phyloP scores from a whole-genome alignment of 2,329 filamentous ascomycete species.

The Torrubiellomyces zombiae region DNA sequence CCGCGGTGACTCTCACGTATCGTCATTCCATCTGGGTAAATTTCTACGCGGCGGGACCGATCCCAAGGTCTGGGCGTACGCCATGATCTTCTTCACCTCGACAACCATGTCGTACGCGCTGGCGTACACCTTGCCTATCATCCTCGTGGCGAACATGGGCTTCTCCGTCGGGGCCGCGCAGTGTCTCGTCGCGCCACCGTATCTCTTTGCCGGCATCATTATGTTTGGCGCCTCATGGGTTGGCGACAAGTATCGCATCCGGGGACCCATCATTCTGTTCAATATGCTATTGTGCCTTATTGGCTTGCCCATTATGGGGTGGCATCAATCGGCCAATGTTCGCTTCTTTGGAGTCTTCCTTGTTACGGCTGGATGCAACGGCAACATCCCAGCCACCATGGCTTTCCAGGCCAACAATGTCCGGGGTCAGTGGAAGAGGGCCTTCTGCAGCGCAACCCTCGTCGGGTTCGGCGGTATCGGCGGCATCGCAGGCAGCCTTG shows the following conservation, averaged over 20 bases:
- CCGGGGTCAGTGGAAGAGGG: slow-evolving; percentile 76
- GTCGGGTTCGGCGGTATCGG: slow-evolving; percentile 65
- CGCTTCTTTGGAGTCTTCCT: slow-evolving; percentile 65
- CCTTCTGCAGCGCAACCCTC: slow-evolving; percentile 58
- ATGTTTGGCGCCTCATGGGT: slow-evolving; percentile 44
- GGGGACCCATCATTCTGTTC: slow-evolving; percentile 48
- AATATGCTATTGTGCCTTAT: slow-evolving; percentile 52
- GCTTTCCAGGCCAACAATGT: slow-evolving; percentile 81
- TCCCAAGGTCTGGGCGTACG: slow-evolving; percentile 46
- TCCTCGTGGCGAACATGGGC: slow-evolving; percentile 45
- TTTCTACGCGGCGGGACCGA: slow-evolving; percentile 32
- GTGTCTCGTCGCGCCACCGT: slow-evolving; percentile 56
- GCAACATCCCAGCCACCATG: slow-evolving; percentile 59
- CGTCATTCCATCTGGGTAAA: slow-evolving; percentile 29
- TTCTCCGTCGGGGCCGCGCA: slow-evolving; percentile 48
- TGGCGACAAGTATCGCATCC: slow-evolving; percentile 49
- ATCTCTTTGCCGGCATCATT: slow-evolving; percentile 44
- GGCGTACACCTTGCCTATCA: slow-evolving; percentile 64
- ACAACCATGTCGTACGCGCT: slow-evolving; percentile 62
- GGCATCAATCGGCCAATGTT: slow-evolving; percentile 33
- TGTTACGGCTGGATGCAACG: slow-evolving; percentile 58
- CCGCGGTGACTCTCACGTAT: slow-evolving; percentile 37
- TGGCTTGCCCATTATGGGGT: slow-evolving; percentile 59
- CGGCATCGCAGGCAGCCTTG: slow-evolving; percentile 57
- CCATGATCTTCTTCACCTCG: slow-evolving; percentile 43